phyloP scores from a whole-genome alignment of 2,329 filamentous ascomycete species.

The Xylaria sp. region DNA sequence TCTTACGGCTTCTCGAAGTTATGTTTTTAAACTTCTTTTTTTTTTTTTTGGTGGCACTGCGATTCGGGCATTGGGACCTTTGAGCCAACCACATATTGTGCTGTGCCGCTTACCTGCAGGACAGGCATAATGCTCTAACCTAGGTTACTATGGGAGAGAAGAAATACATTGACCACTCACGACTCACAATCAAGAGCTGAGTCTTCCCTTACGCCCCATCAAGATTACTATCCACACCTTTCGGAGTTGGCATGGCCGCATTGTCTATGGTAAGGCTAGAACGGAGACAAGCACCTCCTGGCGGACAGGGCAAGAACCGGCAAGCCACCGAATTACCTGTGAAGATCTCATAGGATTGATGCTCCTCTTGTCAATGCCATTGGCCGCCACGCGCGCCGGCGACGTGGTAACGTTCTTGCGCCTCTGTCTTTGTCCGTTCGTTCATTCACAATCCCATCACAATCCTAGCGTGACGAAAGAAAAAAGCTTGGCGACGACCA shows the following conservation, averaged over 20 bases:
- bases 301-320: conserved; percentile 24
- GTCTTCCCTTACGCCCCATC: conserved; percentile 18
- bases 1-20: conserved; percentile 3
- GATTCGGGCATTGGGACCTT: conserved; percentile 7
- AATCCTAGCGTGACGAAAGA: conserved; percentile 5
- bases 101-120: conserved; percentile 31
- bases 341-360: conserved; percentile 30
- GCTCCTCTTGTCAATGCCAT: conserved; percentile 13
- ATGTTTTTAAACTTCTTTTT: not conserved
- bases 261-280: conserved; percentile 26
- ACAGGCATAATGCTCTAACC: conserved; percentile 10
- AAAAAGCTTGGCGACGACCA: conserved; percentile 11
- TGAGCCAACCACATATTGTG: not conserved
- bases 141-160: not conserved
- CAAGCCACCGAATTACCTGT: conserved; percentile 26
- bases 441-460: conserved; percentile 6
- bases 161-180: conserved; percentile 18
- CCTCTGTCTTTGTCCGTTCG: conserved; percentile 18
- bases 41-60: conserved; percentile 2
- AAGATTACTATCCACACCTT: conserved; percentile 32
- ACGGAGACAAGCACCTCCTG: conserved; percentile 27
- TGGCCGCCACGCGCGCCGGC: conserved; percentile 35
- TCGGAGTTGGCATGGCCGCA: conserved; percentile 18
- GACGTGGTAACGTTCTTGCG: conserved; percentile 33
- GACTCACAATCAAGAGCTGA: conserved; percentile 11